phyloP scores from a whole-genome alignment of 2,329 filamentous ascomycete species.

The Colletotrichum echinochloae region DNA sequence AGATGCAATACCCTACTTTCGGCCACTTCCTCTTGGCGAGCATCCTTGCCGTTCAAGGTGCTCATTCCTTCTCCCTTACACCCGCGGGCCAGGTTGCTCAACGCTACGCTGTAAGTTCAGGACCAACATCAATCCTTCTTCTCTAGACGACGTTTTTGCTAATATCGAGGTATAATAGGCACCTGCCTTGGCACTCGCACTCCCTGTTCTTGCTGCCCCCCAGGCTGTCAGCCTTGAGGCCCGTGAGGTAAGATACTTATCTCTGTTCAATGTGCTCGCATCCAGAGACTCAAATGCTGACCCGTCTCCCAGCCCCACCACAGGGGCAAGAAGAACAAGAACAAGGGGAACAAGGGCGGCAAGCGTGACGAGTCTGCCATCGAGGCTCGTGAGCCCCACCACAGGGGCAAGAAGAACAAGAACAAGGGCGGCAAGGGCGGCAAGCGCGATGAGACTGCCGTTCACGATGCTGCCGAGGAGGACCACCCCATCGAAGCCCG shows the following conservation, averaged over 20 bases:
- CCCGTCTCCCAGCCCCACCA: slow-evolving; percentile 30
- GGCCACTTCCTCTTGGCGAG: slow-evolving; percentile 39
- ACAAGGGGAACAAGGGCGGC: not conserved
- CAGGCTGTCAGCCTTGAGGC: slow-evolving; percentile 26
- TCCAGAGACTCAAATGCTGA: not conserved
- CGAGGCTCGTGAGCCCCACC: slow-evolving; percentile 41
- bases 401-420: slow-evolving; percentile 38
- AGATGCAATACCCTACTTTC: slow-evolving; percentile 40
- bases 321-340: slow-evolving; percentile 30
- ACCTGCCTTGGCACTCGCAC: slow-evolving; percentile 38
- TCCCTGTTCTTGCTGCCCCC: slow-evolving; percentile 31
- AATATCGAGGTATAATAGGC: slow-evolving; percentile 17
- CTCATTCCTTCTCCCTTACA: slow-evolving; percentile 28
- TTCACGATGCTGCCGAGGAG: not conserved
- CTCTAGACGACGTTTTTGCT: slow-evolving; percentile 5
- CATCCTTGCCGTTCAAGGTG: slow-evolving; percentile 37
- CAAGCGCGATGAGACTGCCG: not conserved
- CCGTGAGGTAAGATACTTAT: slow-evolving; percentile 34
- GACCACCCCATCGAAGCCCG: slow-evolving; percentile 24
- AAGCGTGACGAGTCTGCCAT: slow-evolving; percentile 8
- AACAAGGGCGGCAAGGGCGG: slow-evolving; percentile 29
- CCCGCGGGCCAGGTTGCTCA: slow-evolving; percentile 32
- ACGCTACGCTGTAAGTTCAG: slow-evolving; percentile 37
- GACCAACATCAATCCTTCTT: slow-evolving; percentile 17
- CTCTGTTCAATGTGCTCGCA: not conserved